A percentile compares a stretch with the other conserved stretches of the same genome.
Evolutionary conservation across 805 yeast genomes (phyloP).

Genomic region (Cyberlindnera bimundalis): DNA sequence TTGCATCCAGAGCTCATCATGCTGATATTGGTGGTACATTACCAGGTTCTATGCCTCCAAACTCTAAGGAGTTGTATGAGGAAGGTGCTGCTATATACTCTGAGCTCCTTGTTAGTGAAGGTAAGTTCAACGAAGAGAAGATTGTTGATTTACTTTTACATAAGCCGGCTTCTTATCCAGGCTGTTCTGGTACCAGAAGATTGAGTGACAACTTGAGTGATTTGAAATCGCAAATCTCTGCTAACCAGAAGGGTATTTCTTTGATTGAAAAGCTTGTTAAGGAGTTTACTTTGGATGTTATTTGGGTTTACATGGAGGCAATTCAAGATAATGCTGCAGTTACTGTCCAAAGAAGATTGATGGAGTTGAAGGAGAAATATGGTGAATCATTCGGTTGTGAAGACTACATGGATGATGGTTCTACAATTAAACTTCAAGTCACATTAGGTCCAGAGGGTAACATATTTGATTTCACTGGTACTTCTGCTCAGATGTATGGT

Average conservation of each 20-base stretch:
- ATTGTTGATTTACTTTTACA: slow-evolving; percentile 58
- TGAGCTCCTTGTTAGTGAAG: slow-evolving; percentile 66
- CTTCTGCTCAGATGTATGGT: slow-evolving; percentile 84
- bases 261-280: slow-evolving; percentile 55
- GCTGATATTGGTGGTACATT: slow-evolving; percentile 77
- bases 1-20: slow-evolving; percentile 79
- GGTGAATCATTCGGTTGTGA: slow-evolving; percentile 42
- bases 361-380: slow-evolving; percentile 42
- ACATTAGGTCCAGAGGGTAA: slow-evolving; percentile 49
- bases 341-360: slow-evolving; percentile 59
- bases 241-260: slow-evolving; percentile 80
- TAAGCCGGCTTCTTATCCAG: slow-evolving; percentile 78
- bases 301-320: slow-evolving; percentile 73
- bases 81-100: slow-evolving; percentile 90
- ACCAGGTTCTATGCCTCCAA: slow-evolving; percentile 95
- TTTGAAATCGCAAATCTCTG: slow-evolving; percentile 82
- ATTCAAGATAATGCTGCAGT: slow-evolving; percentile 75
- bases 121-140: slow-evolving; percentile 70
- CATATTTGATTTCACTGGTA: slow-evolving; percentile 78
- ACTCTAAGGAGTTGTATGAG: slow-evolving; percentile 77
- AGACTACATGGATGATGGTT: slow-evolving; percentile 82
- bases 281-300: slow-evolving; percentile 59
- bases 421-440: slow-evolving; percentile 56
- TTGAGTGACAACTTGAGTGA: slow-evolving; percentile 82
- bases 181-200: slow-evolving; percentile 87